A percentile compares a stretch with the other conserved stretches of the same genome.
Evolutionary conservation across 805 yeast genomes (phyloP).

Genomic region (Kodamaea sagamina): DNA sequence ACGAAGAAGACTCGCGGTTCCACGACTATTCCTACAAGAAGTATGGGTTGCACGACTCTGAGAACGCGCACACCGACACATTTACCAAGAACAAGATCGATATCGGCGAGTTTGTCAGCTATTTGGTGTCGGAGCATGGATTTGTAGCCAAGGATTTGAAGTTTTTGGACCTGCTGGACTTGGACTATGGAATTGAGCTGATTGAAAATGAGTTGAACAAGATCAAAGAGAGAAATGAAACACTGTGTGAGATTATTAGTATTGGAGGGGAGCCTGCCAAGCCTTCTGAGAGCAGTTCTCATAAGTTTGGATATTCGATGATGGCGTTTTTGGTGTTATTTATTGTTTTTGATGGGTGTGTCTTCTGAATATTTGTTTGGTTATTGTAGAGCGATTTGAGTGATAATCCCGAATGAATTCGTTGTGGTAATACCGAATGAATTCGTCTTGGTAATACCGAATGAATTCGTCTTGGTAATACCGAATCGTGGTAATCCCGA

Average conservation of each 20-base stretch:
- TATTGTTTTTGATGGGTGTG: too few species aligned
- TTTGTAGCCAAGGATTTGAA: conserved; percentile 29
- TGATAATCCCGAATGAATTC: too few species aligned
- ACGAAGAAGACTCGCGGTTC: background rate
- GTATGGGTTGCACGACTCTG: conserved; percentile 13
- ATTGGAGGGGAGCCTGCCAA: conserved; percentile 31
- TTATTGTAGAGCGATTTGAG: too few species aligned
- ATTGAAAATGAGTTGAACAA: conserved; percentile 39
- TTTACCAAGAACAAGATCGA: conserved; percentile 17
- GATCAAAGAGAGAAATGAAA: conserved; percentile 23
- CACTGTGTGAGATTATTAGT: conserved; percentile 19
- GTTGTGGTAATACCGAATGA: too few species aligned
- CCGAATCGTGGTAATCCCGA: too few species aligned
- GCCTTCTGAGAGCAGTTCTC: background rate
- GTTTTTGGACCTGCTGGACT: conserved; percentile 26
- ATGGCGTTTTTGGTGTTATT: too few species aligned
- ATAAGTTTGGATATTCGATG: too few species aligned
- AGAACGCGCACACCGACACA: conserved; percentile 11
- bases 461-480: too few species aligned
- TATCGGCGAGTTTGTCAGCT: conserved; percentile 32
- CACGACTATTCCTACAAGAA: conserved; percentile 21
- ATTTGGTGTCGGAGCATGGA: conserved; percentile 30
- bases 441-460: too few species aligned
- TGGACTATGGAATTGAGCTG: conserved; percentile 41
- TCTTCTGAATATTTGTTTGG: too few species aligned